Percentiles rank a stretch among this genome's conserved stretches.
Evolutionary conservation across 208 protist species (phyloP).

Genomic region (Strigomonas culicis): DNA sequence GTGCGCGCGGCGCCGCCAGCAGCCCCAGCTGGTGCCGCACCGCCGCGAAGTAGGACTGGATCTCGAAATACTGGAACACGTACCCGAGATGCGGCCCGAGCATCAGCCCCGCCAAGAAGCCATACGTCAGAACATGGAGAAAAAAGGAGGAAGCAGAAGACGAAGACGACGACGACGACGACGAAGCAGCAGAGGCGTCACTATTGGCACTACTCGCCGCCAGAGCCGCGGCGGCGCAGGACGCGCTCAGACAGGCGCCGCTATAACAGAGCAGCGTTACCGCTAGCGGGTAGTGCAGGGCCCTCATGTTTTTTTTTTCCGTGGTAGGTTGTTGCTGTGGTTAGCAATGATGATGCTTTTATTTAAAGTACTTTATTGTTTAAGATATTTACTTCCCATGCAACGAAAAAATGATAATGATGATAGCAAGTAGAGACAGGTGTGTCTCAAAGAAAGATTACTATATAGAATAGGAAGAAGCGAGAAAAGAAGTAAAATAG

Average conservation of each 20-base stretch:
- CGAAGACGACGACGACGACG: too few species aligned
- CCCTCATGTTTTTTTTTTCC: neutral
- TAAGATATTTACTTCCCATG: too few species aligned
- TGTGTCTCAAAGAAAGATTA: neutral
- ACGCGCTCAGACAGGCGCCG: too few species aligned
- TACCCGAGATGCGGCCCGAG: conserved; percentile 71
- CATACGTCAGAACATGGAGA: conserved; percentile 7
- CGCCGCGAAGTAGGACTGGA: conserved; percentile 7
- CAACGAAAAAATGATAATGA: conserved; percentile 13
- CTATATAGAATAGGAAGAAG: conserved; percentile 3
- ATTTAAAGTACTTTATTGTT: too few species aligned
- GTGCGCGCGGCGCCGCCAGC: too few species aligned
- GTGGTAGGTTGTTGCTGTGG: neutral
- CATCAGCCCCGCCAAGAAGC: conserved; percentile 52
- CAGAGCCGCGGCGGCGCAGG: too few species aligned
- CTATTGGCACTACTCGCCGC: too few species aligned
- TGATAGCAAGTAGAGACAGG: neutral
- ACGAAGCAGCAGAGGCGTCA: too few species aligned
- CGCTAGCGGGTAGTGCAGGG: neutral
- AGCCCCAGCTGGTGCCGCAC: too few species aligned
- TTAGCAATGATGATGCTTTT: too few species aligned
- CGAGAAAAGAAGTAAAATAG: neutral
- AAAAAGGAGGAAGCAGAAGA: neutral
- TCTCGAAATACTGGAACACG: conserved; percentile 48
- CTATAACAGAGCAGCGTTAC: too few species aligned